Percentiles rank a stretch among this genome's conserved stretches.
Conservation (phyloP, 768 basidiomycete genomes). For the Stropharia rugosoannulata region DNA sequence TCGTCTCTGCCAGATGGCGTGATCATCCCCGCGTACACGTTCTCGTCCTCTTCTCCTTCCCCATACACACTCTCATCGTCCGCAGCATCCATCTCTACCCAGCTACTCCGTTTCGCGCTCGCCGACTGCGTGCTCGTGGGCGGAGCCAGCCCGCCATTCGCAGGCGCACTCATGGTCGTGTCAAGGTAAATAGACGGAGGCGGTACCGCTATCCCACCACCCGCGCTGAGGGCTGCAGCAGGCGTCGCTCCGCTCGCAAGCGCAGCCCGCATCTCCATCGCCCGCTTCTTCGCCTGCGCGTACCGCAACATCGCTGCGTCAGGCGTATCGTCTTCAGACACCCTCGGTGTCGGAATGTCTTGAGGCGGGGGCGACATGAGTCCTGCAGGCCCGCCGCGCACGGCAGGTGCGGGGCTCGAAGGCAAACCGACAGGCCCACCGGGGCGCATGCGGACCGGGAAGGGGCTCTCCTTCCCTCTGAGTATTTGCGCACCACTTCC, state of each 20-base stretch:
- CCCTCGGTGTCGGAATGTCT: too few relatives aligned
- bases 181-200: too few relatives aligned
- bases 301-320: constrained; percentile 1
- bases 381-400: constrained; percentile 23
- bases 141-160: too few relatives aligned
- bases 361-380: constrained; percentile 21
- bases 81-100: constrained; percentile 1
- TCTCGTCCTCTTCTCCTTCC: constrained; percentile 17
- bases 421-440: constrained; percentile 20
- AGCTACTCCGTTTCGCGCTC: not conserved
- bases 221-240: not conserved
- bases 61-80: constrained; percentile 4
- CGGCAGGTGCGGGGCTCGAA: constrained; percentile 2
- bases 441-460: constrained; percentile 38
- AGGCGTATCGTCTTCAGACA: not conserved
- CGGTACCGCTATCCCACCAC: too few relatives aligned
- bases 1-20: not conserved
- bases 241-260: not conserved
- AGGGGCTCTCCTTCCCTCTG: constrained; percentile 50
- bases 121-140: too few relatives aligned
- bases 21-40: not conserved
- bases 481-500: constrained; percentile 23
- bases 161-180: too few relatives aligned
- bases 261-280: constrained; percentile 5
- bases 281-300: constrained; percentile 5